phyloP scores from a whole-genome alignment of 2,329 filamentous ascomycete genomes.

The Epichloe baconii region DNA sequence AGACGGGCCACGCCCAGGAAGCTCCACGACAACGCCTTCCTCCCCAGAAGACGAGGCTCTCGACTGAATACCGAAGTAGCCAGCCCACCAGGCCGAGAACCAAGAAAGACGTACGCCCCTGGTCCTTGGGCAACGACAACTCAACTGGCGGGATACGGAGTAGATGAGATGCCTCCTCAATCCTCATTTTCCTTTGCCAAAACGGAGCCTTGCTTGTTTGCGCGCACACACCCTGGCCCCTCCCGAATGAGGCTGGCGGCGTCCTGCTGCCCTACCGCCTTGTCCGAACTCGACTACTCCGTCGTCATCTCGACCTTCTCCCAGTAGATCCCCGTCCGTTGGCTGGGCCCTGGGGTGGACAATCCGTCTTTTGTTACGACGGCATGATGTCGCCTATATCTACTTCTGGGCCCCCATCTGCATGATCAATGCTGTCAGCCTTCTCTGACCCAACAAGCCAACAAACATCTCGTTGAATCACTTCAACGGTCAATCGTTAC shows the following conservation, averaged over 20 bases:
- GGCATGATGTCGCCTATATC: slow-evolving; percentile 6
- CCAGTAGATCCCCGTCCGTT: slow-evolving; percentile 8
- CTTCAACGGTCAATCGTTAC: background rate
- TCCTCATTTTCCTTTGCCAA: background rate
- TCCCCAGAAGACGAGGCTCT: slow-evolving; percentile 1
- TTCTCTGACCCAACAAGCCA: background rate
- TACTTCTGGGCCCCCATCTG: slow-evolving; percentile 9
- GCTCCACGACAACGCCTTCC: background rate
- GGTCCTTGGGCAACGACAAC: background rate
- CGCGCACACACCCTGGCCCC: slow-evolving; percentile 2
- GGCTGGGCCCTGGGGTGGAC: slow-evolving; percentile 3
- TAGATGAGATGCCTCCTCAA: background rate
- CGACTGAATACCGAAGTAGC: slow-evolving; percentile 7
- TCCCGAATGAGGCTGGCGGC: slow-evolving; percentile 10
- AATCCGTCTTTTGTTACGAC: background rate
- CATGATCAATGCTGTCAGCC: background rate
- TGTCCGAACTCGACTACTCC: background rate
- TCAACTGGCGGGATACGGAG: background rate
- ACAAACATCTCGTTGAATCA: background rate
- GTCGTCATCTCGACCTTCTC: slow-evolving; percentile 1
- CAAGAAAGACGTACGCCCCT: slow-evolving; percentile 1
- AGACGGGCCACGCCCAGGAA: background rate
- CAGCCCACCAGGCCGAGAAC: slow-evolving; percentile 4
- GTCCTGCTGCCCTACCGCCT: slow-evolving; percentile 5
- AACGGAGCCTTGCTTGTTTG: background rate